These are phyloP conservation scores for Delitschia confertaspora DNA, from an alignment of 495 filamentous ascomycete genomes.

Conservation along the genomic window DNA sequence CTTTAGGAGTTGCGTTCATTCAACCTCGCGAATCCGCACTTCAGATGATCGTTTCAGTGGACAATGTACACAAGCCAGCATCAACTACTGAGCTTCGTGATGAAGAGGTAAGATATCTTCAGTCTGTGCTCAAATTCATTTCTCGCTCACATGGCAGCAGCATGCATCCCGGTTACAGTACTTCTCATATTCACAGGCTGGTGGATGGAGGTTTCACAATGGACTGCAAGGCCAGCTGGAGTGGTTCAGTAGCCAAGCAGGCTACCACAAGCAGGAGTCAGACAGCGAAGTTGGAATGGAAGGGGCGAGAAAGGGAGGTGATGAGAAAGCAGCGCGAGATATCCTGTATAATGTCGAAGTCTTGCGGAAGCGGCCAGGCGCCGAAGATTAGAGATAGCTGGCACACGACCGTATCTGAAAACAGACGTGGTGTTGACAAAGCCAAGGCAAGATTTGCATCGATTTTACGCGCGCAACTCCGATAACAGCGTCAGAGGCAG, in stretches of 20 bases:
- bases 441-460: too few relatives aligned
- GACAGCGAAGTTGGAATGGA: conserved; percentile 3
- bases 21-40: neutral
- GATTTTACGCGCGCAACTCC: too few relatives aligned
- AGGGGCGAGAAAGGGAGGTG: neutral
- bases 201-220: conserved; percentile 2
- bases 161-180: conserved; percentile 16
- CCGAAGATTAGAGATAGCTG: conserved; percentile 29
- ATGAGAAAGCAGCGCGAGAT: conserved; percentile 42
- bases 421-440: too few relatives aligned
- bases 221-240: conserved; percentile 4
- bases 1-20: conserved; percentile 27
- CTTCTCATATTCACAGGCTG: conserved; percentile 8
- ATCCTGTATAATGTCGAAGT: conserved; percentile 63
- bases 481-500: too few relatives aligned
- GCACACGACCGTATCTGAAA: neutral
- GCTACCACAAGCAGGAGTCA: neutral
- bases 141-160: conserved; percentile 3
- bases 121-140: neutral
- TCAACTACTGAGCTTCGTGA: conserved; percentile 24
- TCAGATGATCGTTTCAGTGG: conserved; percentile 25
- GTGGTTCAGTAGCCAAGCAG: conserved; percentile 17
- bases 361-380: conserved; percentile 59
- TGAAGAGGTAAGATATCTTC: conserved; percentile 12
- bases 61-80: conserved; percentile 29